phyloP scores from a whole-genome alignment of 495 filamentous ascomycete species.

The Durotheca rogersii region DNA sequence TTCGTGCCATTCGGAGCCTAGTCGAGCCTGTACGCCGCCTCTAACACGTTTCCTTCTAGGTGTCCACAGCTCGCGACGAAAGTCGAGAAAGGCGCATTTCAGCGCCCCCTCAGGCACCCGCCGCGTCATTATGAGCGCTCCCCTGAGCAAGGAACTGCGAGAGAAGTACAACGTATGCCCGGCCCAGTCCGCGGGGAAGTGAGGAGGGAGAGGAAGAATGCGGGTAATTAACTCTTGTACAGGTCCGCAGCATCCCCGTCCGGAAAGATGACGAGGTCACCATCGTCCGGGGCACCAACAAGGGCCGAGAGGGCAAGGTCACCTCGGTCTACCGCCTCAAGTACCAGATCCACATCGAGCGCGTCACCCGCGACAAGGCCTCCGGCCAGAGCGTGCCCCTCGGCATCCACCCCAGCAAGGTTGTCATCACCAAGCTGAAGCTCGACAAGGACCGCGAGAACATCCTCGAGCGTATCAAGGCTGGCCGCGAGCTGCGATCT shows the following conservation, averaged over 20 bases:
- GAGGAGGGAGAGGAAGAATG: conserved; percentile 95
- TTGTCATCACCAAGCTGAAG: conserved; percentile 96
- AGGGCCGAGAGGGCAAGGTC: conserved; percentile 95
- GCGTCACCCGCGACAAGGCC: conserved; percentile 88
- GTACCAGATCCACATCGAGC: conserved; percentile 90
- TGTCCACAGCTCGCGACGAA: conserved; percentile 83
- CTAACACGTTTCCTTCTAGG: conserved; percentile 42
- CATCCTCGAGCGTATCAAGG: conserved; percentile 81
- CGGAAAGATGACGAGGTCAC: conserved; percentile 96
- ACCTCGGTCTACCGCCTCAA: conserved; percentile 97
- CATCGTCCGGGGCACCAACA: conserved; percentile 84
- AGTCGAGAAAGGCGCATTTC: conserved; percentile 98
- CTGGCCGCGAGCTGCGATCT: conserved; percentile 67
- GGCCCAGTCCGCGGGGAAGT: conserved; percentile 81
- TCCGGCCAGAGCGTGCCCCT: conserved; percentile 88
- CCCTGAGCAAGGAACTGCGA: conserved; percentile 90
- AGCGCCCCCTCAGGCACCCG: conserved; percentile 85
- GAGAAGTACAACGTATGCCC: conserved; percentile 88
- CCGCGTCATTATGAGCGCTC: conserved; percentile 90
- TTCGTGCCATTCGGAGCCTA: neutral
- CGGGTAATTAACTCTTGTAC: conserved; percentile 53
- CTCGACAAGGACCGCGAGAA: conserved; percentile 96
- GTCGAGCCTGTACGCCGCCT: conserved; percentile 19
- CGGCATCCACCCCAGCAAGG: conserved; percentile 87
- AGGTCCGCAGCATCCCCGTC: conserved; percentile 96